Evolutionary conservation across 2,329 filamentous ascomycete species (phyloP).

Genomic region (Colletotrichum sojae): DNA sequence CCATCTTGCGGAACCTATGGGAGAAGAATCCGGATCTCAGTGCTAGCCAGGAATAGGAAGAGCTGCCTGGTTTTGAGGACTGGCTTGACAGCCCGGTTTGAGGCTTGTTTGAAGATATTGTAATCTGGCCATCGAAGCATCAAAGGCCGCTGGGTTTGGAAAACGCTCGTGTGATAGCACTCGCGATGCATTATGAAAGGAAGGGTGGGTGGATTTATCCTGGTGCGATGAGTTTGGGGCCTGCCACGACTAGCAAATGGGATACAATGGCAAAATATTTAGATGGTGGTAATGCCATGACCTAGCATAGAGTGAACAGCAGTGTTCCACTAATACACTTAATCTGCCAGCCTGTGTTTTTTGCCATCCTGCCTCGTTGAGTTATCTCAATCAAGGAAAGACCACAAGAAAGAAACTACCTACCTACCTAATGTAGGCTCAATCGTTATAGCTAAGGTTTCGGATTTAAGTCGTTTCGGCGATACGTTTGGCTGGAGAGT

Average conservation of each 20-base stretch:
- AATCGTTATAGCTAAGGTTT: neutral
- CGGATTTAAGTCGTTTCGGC: constrained; percentile 33
- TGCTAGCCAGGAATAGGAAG: constrained; percentile 64
- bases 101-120: neutral
- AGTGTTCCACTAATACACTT: no score
- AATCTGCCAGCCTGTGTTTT: no score
- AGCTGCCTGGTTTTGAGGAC: constrained; percentile 13
- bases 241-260: no score
- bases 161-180: constrained; percentile 7
- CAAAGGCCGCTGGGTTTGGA: no score
- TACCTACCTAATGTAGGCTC: no score
- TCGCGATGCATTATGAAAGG: constrained; percentile 12
- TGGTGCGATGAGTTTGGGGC: neutral
- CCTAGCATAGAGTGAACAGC: neutral
- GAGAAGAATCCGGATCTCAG: constrained; percentile 72
- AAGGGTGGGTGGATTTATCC: neutral
- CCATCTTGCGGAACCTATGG: constrained; percentile 72
- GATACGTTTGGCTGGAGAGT: neutral
- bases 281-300: constrained; percentile 2
- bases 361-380: no score
- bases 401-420: no score
- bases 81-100: neutral
- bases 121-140: no score
- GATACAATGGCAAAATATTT: neutral
- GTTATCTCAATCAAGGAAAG: no score